Evolutionary conservation across 2,329 filamentous ascomycete species (phyloP).

Genomic region (Cadophora luteo-olivacea): DNA sequence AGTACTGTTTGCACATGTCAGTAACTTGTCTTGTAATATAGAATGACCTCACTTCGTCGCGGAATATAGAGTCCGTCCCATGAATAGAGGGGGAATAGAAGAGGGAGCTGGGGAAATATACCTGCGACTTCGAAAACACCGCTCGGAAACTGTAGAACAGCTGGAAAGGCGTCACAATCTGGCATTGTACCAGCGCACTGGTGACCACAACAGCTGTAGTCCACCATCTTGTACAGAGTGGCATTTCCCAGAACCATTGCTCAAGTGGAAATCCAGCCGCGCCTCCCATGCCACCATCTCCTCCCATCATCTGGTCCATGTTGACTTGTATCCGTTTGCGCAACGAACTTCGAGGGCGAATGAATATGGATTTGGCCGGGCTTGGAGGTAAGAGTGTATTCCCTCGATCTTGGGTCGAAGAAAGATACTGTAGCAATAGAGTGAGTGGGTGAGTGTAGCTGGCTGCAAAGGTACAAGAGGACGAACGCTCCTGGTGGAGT

Average conservation of each 20-base stretch:
- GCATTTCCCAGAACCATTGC: conserved; percentile 99
- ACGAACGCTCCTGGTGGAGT: background rate
- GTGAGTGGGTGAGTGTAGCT: background rate
- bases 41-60: background rate
- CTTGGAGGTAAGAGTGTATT: background rate
- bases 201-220: conserved; percentile 89
- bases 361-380: background rate
- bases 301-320: conserved; percentile 47
- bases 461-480: background rate
- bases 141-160: conserved; percentile 95
- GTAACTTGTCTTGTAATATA: background rate
- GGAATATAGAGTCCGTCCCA: too few species aligned
- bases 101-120: conserved; percentile 49
- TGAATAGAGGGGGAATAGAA: background rate
- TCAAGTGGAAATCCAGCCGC: conserved; percentile 80
- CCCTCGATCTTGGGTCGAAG: background rate
- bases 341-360: background rate
- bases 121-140: conserved; percentile 91
- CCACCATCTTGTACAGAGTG: conserved; percentile 95
- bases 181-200: conserved; percentile 89
- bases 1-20: conserved; percentile 68
- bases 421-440: background rate
- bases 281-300: conserved; percentile 49
- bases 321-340: conserved; percentile 15
- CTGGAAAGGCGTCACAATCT: conserved; percentile 91